Base-by-base conservation (phyloP, 257 asterid genomes). In the Handroanthus guayacan region DNA sequence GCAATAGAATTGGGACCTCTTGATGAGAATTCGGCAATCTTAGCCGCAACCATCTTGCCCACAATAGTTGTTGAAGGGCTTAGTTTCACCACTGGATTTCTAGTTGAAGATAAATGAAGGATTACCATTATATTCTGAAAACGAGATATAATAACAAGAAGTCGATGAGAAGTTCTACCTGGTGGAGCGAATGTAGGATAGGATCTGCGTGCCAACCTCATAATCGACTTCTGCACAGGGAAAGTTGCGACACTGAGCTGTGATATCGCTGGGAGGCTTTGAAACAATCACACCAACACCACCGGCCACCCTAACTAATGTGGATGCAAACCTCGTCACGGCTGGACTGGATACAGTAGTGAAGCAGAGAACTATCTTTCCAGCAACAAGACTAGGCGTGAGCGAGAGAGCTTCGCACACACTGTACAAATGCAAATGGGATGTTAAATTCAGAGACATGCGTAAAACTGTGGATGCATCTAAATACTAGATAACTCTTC, bases 351-450 rank as follows among this genome's bases (percentile, higher is more conserved):
- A 45, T n/a, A 52, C 3, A n/a, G 76, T 64, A 2, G 83, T 75
- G 82, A 85, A 85, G 80, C 89, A 85, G 48, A 85, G 79, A 12
- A 82, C 85, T 38, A 85, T 71, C 64, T 77, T 85, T 50, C 86
- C 89, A 14, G 78, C 63, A n/a, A 77, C 51, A 4, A 48, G 61
- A 45, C 56, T 25, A 25, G 37, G 70, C 12, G 34, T 43, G 9
- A 67, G 67, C 3, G 39, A 2, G 7, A 85, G 75, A 61, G 6
- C 11, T 69, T 82, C 82, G 12, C 89, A 85, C 13, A 17, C 66
- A 14, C 88, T 84, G 75, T 62, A 10, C 13, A 67, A 61, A 58
- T 36, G 44, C 39, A 58, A 56, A 52, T 9, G 48, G 9, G 57
- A 67, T 44, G 44, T 48, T 34, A 18, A 17, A 4, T 54, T 11